A percentile compares a stretch with the other conserved stretches of the same genome.
Conservation (phyloP, 257 asterid species). For the Plantago ovata region DNA sequence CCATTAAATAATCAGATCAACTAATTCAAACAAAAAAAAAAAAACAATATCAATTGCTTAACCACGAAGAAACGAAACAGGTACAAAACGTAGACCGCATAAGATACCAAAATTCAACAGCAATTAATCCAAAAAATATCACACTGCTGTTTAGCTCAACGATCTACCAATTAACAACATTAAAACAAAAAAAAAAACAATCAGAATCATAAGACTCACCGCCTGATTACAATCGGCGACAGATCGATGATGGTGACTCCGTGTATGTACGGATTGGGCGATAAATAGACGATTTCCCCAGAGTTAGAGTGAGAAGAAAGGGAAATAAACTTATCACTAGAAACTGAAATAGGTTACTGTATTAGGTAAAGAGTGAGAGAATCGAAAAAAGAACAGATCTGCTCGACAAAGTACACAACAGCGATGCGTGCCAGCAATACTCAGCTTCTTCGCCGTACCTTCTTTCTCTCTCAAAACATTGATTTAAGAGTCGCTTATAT, state of each 20-base stretch:
- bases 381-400: conserved; percentile 3
- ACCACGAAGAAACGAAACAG: too few species aligned
- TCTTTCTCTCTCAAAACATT: conserved; percentile 7
- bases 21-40: conserved; percentile 11
- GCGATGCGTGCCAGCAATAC: conserved; percentile 6
- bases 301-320: neutral
- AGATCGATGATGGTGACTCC: neutral
- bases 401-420: neutral
- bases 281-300: too few species aligned
- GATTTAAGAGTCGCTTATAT: too few species aligned
- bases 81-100: neutral
- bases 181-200: neutral
- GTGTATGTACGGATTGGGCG: too few species aligned
- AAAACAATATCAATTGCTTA: too few species aligned
- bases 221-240: conserved; percentile 11
- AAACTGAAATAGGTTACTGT: conserved; percentile 1
- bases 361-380: neutral
- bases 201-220: conserved; percentile 11
- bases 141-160: too few species aligned
- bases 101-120: conserved; percentile 24
- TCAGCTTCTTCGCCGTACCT: conserved; percentile 6
- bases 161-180: neutral
- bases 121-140: conserved; percentile 22
- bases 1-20: conserved; percentile 44
- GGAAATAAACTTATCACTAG: neutral